Conservation (phyloP, 2,329 filamentous ascomycete genomes). For the Epichloe hybrida region DNA sequence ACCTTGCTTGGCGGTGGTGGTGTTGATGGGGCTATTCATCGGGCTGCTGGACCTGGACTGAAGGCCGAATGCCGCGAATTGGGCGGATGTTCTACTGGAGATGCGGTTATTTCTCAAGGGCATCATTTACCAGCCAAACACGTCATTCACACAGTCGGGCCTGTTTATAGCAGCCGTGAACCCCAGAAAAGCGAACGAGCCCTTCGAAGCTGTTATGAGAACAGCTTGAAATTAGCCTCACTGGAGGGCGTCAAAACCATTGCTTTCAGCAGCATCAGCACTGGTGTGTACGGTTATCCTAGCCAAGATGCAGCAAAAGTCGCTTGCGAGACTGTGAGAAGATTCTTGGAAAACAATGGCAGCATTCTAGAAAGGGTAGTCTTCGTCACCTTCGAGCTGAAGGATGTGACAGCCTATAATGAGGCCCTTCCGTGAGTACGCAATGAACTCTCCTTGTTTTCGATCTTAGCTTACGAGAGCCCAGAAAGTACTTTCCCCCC, state of each 20-base stretch:
- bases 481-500: constrained; percentile 15
- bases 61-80: constrained; percentile 58
- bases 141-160: constrained; percentile 85
- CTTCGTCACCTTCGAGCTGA: constrained; percentile 71
- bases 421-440: constrained; percentile 50
- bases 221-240: constrained; percentile 58
- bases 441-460: neutral
- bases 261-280: constrained; percentile 76
- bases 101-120: constrained; percentile 69
- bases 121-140: constrained; percentile 63
- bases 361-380: constrained; percentile 55
- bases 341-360: constrained; percentile 36
- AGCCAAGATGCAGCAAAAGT: constrained; percentile 56
- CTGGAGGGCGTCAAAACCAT: constrained; percentile 53
- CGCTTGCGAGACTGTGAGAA: constrained; percentile 47
- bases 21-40: constrained; percentile 82
- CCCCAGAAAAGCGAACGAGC: constrained; percentile 30
- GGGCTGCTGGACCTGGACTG: constrained; percentile 59
- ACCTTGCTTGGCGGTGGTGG: constrained; percentile 77
- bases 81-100: constrained; percentile 60
- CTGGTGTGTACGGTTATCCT: constrained; percentile 83
- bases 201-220: constrained; percentile 52
- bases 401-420: constrained; percentile 65
- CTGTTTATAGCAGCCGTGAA: constrained; percentile 45
- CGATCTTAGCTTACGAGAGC: neutral